Base-by-base conservation (phyloP, 257 asterid species). In the Verbascum thapsus region DNA sequence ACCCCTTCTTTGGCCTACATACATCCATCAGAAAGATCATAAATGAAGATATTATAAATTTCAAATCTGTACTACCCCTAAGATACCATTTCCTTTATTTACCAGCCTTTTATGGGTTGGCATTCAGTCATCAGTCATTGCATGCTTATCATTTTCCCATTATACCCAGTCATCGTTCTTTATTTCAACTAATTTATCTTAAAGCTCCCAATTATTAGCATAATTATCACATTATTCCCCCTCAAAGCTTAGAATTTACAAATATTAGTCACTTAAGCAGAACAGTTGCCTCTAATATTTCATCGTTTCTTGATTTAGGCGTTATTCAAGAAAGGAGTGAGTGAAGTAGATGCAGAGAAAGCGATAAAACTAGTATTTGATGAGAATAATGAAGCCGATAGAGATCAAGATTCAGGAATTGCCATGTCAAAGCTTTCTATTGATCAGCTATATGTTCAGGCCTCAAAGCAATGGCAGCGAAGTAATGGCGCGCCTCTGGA, bases 391-490 rank as follows among this genome's bases (percentile, higher is more conserved):
- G 79, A 76, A 55, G 68, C 65, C 15, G 52, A 32, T 34, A 92
- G 22, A 68, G 89, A 81, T 16, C 70, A 76, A 15, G 86, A 77
- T 72, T 69, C 81, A 37, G 82, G 71, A 50, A 68, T 65, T 66
- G 81, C 80, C 18, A 77, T 92, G 85, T 89, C 97, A 12, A 85
- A 76, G 79, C 72, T 48, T 22, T 80, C 96, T 37, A 58, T 87
- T 41, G 94, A 86, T 68, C 95, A 77, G 56, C 77, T 92, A 49
- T 76, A 72, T 38, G 73, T 51, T 15, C 90, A 80, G 80, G 90
- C 89, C 60, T 85, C 84, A 12, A 92, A 89, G 81, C 96, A 89
- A 70, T 89, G 98, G 97, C 78, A 64, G 68, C 78, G 86, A 58
- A 84, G 96, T 67, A 64, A 44, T 5, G 86, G 61, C 3, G 75